Evolutionary conservation across 441 rosid genomes (phyloP).

Genomic region (Viola pubescens): DNA sequence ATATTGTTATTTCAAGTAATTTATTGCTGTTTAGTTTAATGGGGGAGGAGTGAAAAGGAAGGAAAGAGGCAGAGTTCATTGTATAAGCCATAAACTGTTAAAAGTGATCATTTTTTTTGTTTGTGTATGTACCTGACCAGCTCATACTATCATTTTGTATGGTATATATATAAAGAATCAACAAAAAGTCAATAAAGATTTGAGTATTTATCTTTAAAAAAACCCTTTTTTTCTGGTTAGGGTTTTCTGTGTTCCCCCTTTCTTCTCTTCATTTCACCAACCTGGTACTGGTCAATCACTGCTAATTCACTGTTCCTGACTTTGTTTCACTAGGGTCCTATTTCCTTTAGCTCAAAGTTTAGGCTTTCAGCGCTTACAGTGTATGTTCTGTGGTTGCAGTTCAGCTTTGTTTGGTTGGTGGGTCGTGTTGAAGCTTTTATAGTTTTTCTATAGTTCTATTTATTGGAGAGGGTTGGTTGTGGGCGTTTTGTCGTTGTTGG

Average conservation of each 20-base stretch:
- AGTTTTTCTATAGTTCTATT: not conserved
- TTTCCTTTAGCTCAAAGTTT: not conserved
- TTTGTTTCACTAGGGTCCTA: not conserved
- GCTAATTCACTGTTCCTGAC: not conserved
- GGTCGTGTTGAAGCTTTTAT: not conserved
- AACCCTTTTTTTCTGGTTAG: constrained; percentile 18
- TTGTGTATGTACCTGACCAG: not conserved
- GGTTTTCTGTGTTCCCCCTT: constrained; percentile 17
- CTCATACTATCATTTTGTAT: too few relatives aligned
- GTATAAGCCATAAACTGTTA: not conserved
- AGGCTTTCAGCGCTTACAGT: not conserved
- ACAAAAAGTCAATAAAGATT: too few relatives aligned
- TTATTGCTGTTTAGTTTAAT: too few relatives aligned
- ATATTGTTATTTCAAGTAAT: too few relatives aligned
- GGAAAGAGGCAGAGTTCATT: not conserved
- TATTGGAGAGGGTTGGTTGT: not conserved
- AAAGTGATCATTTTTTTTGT: not conserved
- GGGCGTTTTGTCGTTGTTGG: not conserved
- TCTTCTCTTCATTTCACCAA: constrained; percentile 13
- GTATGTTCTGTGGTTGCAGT: too few relatives aligned
- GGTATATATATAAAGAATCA: too few relatives aligned
- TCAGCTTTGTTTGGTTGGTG: constrained; percentile 2
- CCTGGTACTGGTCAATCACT: constrained; percentile 9
- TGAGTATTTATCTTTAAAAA: constrained; percentile 13
- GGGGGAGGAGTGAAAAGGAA: not conserved